These are phyloP conservation scores for Cystobasidiaceae sp. DNA, from an alignment of 1,284 basidiomycete genomes.

Conservation along the genomic window DNA sequence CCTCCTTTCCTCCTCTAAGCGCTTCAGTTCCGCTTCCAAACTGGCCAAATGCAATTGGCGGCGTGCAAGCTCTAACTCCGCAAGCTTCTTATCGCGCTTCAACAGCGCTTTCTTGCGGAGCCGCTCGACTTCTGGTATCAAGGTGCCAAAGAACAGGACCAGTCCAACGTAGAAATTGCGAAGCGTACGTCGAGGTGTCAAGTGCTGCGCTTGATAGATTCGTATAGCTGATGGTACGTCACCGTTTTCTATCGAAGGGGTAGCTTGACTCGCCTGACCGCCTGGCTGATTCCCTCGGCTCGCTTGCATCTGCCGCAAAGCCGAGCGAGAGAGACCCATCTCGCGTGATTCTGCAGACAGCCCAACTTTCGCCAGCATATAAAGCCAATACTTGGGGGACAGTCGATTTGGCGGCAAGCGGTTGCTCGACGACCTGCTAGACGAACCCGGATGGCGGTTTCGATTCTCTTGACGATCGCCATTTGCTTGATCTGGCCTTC, in stretches of 20 bases:
- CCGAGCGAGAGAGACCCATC: slow-evolving; percentile 40
- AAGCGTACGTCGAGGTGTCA: slow-evolving; percentile 21
- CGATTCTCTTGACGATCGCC: slow-evolving; percentile 11
- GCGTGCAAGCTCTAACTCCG: slow-evolving; percentile 18
- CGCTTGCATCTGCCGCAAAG: slow-evolving; percentile 17
- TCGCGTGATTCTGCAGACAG: slow-evolving; percentile 42
- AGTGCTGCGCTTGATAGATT: slow-evolving; percentile 29
- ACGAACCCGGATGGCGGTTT: slow-evolving; percentile 25
- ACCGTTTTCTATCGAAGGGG: neutral
- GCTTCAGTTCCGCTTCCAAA: neutral
- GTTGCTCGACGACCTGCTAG: slow-evolving; percentile 17
- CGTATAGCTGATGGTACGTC: slow-evolving; percentile 12
- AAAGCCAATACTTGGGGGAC: slow-evolving; percentile 43
- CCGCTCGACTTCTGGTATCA: slow-evolving; percentile 43
- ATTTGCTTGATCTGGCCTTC: neutral
- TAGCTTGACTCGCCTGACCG: neutral
- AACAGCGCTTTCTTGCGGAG: slow-evolving; percentile 42
- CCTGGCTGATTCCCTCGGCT: neutral
- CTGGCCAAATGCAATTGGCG: neutral
- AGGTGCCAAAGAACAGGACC: slow-evolving; percentile 43
- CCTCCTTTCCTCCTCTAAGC: neutral
- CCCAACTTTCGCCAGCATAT: slow-evolving; percentile 41
- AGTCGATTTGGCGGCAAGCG: slow-evolving; percentile 33
- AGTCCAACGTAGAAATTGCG: slow-evolving; percentile 30
- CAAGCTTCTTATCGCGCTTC: slow-evolving; percentile 41